A percentile compares a stretch with the other conserved stretches of the same genome.
Conservation (phyloP, 2,329 filamentous ascomycete genomes). For the Colletotrichum musicola region DNA sequence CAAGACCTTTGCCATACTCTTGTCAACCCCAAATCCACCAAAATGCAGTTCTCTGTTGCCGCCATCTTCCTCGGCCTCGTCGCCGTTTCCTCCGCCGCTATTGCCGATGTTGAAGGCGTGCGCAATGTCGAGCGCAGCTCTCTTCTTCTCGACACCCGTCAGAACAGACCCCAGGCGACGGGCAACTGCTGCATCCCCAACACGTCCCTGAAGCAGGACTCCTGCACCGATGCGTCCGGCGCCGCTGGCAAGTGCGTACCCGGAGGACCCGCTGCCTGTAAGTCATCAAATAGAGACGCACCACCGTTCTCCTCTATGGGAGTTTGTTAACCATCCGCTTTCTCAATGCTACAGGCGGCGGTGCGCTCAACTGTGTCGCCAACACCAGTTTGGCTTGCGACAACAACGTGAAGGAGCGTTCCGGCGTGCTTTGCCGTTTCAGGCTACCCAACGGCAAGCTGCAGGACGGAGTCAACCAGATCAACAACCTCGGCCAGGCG, state of each 20-base stretch:
- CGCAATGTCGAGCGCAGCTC: constrained; percentile 5
- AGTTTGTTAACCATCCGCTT: too few species aligned
- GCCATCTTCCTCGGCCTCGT: constrained; percentile 44
- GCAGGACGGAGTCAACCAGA: constrained; percentile 45
- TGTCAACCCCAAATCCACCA: constrained; percentile 17
- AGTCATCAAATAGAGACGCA: constrained; percentile 23
- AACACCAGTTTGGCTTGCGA: constrained; percentile 45
- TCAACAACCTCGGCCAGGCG: constrained; percentile 43
- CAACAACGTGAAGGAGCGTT: constrained; percentile 44
- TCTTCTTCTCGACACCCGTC: constrained; percentile 40
- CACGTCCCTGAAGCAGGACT: constrained; percentile 51
- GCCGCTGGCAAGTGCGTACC: constrained; percentile 48
- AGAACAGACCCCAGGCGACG: constrained; percentile 50
- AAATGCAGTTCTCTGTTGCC: constrained; percentile 45
- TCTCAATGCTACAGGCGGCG: constrained; percentile 40
- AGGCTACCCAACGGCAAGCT: constrained; percentile 42
- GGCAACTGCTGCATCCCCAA: constrained; percentile 50
- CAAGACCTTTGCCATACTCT: too few species aligned
- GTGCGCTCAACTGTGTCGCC: constrained; percentile 44
- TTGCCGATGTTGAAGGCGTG: constrained; percentile 41
- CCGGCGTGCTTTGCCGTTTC: constrained; percentile 46
- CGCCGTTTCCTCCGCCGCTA: constrained; percentile 41
- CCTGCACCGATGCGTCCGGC: constrained; percentile 47
- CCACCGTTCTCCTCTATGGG: too few species aligned
- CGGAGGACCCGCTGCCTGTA: constrained; percentile 48